phyloP scores from a whole-genome alignment of 2,329 filamentous ascomycete species.

The Diaporthe helianthi region DNA sequence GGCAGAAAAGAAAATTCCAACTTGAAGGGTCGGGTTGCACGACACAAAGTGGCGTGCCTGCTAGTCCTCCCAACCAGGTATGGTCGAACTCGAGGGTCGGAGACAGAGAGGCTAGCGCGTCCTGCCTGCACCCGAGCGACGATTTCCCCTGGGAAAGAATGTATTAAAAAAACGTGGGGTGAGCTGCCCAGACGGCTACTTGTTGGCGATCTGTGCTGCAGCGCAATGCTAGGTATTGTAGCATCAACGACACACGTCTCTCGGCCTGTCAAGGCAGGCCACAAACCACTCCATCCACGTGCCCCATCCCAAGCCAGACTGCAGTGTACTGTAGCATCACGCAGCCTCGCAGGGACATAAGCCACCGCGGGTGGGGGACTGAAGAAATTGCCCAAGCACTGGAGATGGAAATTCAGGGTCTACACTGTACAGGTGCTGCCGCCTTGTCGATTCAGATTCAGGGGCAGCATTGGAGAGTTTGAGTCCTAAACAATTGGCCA shows the following conservation, averaged over 20 bases:
- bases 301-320: background rate
- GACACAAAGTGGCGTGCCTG: background rate
- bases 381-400: background rate
- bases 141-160: background rate
- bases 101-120: constrained; percentile 25
- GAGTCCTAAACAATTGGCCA: background rate
- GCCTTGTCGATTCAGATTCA: constrained; percentile 1
- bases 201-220: background rate
- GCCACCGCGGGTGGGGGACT: background rate
- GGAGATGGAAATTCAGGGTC: background rate
- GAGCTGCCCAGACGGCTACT: background rate
- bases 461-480: background rate
- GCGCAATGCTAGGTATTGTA: background rate
- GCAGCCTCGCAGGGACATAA: constrained; percentile 15
- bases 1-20: background rate
- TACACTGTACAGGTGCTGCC: too few species aligned
- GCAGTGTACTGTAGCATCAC: constrained; percentile 8
- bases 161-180: constrained; percentile 5
- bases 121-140: background rate
- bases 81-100: background rate
- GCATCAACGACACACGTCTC: constrained; percentile 4
- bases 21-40: background rate
- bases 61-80: background rate
- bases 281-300: background rate
- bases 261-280: background rate